Base-by-base conservation (phyloP, 345 rosid genomes). In the Sonneratia caseolaris region DNA sequence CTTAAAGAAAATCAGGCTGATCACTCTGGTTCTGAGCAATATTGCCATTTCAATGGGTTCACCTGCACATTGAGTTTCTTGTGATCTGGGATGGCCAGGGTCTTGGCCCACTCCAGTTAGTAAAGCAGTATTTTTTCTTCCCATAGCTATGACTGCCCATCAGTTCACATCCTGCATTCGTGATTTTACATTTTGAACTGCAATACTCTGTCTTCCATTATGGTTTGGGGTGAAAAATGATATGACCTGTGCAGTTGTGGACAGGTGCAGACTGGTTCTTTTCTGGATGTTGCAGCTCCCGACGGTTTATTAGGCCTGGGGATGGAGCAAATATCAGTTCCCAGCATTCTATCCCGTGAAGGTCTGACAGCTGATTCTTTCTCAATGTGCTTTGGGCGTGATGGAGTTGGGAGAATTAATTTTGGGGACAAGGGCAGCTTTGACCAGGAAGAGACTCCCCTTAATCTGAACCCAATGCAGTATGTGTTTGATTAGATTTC, bases 261-360 rank as follows among this genome's bases (percentile, higher is more conserved):
- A 68, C 96, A 88, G 87, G 91, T 91, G 64, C 97, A 91, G 77
- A 90, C 88, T 61, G 97, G 98, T 73, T 91, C 98, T 0, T 94
- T 91, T 79, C 85, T 89, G 22, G 95, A 95, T 57, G 80, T 88
- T 78, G 99, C 96, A 21, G 97, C 97, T 69, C 93, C 96, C 21
- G 86, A 87, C 77, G 97, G 97, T 70, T 83, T 95, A 66, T 84
- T 90, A 43, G 90, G 96, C 68, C 92, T 90, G 55, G 97, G 99
- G 43, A 89, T 91, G 97, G 96, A 88, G 82, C 86, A 84, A 76
- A 85, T 86, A 77, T 90, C 96, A 27, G 97, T 90, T 77, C 96
- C 97, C 27, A 88, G 97, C 78, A 83, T 89, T 72, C 81, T 95
- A 75, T 86, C 97, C 0, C 86, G 85, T 70, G 85, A 92, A 55